A percentile compares a stretch with the other conserved stretches of the same genome.
phyloP scores from a whole-genome alignment of 2,329 filamentous ascomycete genomes.

The Xylaria digitata region DNA sequence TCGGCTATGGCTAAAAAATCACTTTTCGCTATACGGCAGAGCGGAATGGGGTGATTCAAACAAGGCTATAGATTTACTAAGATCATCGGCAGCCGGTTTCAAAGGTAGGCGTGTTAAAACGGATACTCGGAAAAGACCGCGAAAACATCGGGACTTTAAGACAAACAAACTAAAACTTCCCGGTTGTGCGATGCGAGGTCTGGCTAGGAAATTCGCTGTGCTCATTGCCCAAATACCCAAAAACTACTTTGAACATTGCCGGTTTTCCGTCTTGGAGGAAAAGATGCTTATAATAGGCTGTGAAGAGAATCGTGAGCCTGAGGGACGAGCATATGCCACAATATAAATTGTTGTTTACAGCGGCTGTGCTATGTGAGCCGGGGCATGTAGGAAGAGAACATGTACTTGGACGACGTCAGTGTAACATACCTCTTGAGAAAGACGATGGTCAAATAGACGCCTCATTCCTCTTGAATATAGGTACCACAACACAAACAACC shows the following conservation, averaged over 20 bases:
- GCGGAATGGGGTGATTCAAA: conserved; percentile 26
- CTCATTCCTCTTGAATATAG: conserved; percentile 24
- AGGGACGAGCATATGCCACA: conserved; percentile 5
- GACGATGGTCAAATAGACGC: conserved; percentile 7
- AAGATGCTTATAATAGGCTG: conserved; percentile 1
- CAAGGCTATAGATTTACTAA: conserved; percentile 8
- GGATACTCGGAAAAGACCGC: conserved; percentile 5
- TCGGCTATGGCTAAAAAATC: neutral
- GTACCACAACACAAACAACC: conserved; percentile 19
- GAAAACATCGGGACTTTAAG: neutral
- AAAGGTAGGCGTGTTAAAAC: conserved; percentile 2
- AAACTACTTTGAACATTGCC: conserved; percentile 5
- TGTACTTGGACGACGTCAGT: conserved; percentile 17
- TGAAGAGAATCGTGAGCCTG: neutral
- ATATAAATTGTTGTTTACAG: conserved; percentile 8
- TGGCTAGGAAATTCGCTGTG: neutral
- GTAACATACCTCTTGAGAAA: conserved; percentile 15
- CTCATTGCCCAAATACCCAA: neutral
- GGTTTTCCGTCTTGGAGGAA: conserved; percentile 5
- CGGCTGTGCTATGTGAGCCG: conserved; percentile 13
- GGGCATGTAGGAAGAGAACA: conserved; percentile 17
- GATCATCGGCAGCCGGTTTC: neutral
- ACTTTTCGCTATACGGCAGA: conserved; percentile 3
- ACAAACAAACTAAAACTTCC: conserved; percentile 5
- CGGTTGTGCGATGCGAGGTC: conserved; percentile 3